Percentiles rank a stretch among this genome's conserved stretches.
Conservation (phyloP, 495 filamentous ascomycete species). For the Trypethelium eluteriae region DNA sequence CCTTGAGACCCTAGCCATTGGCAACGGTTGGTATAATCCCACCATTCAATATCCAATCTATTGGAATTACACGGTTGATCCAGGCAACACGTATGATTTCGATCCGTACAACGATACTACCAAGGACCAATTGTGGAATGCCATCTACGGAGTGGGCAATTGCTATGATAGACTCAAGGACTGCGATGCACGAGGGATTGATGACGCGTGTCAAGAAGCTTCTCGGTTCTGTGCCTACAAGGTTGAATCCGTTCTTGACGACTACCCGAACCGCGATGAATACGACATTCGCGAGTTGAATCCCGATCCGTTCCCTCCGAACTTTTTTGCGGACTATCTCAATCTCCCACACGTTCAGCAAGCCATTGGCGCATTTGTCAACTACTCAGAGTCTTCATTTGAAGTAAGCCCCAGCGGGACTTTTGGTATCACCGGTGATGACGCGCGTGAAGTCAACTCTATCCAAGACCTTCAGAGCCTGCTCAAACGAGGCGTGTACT, state of each 20-base stretch:
- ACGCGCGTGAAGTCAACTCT: conserved; percentile 46
- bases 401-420: conserved; percentile 39
- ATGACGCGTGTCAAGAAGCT: conserved; percentile 44
- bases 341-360: conserved; percentile 49
- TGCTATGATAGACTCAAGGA: conserved; percentile 52
- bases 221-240: conserved; percentile 49
- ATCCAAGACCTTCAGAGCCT: conserved; percentile 45
- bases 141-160: conserved; percentile 53
- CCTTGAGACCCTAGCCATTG: conserved; percentile 51
- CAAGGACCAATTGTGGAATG: conserved; percentile 47
- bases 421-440: conserved; percentile 51
- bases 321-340: conserved; percentile 52
- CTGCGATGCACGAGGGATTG: conserved; percentile 41
- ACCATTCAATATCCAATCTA: conserved; percentile 55
- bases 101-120: conserved; percentile 27
- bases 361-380: conserved; percentile 53
- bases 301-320: conserved; percentile 54
- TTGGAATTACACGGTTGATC: conserved; percentile 53
- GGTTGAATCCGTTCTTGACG: conserved; percentile 49
- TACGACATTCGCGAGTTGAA: conserved; percentile 53
- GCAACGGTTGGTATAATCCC: conserved; percentile 54
- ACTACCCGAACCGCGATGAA: conserved; percentile 47
- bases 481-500: conserved; percentile 45
- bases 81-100: conserved; percentile 56
- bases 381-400: conserved; percentile 44